Evolutionary conservation across 192 early-diverging fungal species (phyloP), one percentile per base, ranked within the genome.

Genomic region (Tieghemiomyces parasiticus): DNA sequence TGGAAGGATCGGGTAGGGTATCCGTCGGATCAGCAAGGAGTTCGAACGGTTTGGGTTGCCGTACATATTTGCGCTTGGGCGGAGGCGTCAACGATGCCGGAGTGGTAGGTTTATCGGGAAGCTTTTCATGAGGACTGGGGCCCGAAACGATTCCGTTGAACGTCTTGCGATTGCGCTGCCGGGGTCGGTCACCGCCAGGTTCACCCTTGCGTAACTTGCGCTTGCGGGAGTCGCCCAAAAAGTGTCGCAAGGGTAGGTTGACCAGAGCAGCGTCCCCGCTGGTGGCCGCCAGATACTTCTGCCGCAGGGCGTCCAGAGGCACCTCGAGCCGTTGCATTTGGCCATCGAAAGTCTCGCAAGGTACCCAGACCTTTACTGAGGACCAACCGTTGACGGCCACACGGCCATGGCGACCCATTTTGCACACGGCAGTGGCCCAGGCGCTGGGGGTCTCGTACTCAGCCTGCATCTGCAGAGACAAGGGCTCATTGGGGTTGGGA

Each of bases 341-440:
- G 0, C 63, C 66, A 20, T 54, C 66, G 44, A 64, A 59, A 52
- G 63, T 62, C 19, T 47, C 47, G 31, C 42, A 14, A 8, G 60
- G 26, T 1, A 75, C 30, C 32, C 51, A 60, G 14, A 83, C 69
- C 30, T 79, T 73, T 53, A 79, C 77, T 9, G 81, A 78, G 4
- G 76, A 79, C 81, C 81, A 83, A 45, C 81, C 81, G 60, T 83
- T 83, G 31, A 81, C 79, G 0, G 79, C 77, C 1, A 81, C 79
- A 3, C 75, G 69, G 2, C 24, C 35, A 19, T 60, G 59, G 6
- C 76, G 63, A 62, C 69, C 73, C 12, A 74, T 73, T 20, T 76
- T 69, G 52, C 78, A 74, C 42, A 83, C 74, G 0, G 79, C 79
- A 0, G 81, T 81, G 4, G 79, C 81, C 77, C 75, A 83, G 1